A percentile compares a stretch with the other conserved stretches of the same genome.
Conservation (phyloP, 208 protist species). For the Trypanosoma cruzi region DNA sequence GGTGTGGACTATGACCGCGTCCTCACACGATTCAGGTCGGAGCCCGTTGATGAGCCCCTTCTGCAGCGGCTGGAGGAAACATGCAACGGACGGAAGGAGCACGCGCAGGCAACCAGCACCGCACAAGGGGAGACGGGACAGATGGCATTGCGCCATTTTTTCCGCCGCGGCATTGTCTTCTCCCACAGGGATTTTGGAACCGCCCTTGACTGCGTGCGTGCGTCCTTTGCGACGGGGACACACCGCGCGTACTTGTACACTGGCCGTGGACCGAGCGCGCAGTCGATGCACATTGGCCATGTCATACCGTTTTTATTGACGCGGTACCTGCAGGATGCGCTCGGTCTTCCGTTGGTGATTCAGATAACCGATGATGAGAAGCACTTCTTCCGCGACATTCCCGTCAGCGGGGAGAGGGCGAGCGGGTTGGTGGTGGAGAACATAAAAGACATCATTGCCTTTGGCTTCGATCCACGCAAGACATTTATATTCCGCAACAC, state of each 20-base stretch:
- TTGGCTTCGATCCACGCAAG: constrained; percentile 97
- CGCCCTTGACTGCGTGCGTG: constrained; percentile 91
- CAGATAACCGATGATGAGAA: constrained; percentile 99
- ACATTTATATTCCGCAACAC: constrained; percentile 99
- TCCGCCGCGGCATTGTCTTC: constrained; percentile 96
- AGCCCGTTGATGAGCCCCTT: constrained; percentile 53
- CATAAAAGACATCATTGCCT: constrained; percentile 99
- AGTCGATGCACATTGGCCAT: constrained; percentile 98
- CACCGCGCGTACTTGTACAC: constrained; percentile 99
- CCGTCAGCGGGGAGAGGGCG: constrained; percentile 76
- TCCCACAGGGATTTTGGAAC: constrained; percentile 97
- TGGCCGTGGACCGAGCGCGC: constrained; percentile 97
- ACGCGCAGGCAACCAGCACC: neutral
- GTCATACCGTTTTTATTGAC: constrained; percentile 99
- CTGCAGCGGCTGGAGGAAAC: constrained; percentile 36
- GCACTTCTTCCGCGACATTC: constrained; percentile 97
- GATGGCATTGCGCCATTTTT: constrained; percentile 85
- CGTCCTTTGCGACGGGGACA: constrained; percentile 39
- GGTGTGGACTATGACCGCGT: constrained; percentile 89
- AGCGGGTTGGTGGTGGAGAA: constrained; percentile 93
- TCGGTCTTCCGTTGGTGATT: constrained; percentile 98
- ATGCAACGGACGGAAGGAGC: constrained; percentile 10
- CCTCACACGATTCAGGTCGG: constrained; percentile 77
- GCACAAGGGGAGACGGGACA: neutral
- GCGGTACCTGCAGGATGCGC: constrained; percentile 98